phyloP scores from a whole-genome alignment of 768 basidiomycete species.

The Suillus variegatus region DNA sequence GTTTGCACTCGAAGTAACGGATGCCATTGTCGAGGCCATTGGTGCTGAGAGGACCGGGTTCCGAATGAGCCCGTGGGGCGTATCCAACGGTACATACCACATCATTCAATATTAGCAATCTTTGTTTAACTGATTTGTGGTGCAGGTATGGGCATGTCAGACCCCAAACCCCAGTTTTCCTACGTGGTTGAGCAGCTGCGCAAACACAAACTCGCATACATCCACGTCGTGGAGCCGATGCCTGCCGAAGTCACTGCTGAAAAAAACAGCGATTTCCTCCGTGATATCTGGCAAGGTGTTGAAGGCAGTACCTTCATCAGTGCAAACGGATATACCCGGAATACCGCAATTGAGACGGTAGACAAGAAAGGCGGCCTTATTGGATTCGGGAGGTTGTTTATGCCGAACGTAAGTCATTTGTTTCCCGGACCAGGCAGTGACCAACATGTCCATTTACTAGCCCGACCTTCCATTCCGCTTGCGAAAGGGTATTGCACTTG shows the following conservation, averaged over 20 bases:
- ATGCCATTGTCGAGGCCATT: slow-evolving; percentile 48
- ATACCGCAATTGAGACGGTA: too few species aligned
- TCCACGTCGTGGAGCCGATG: slow-evolving; percentile 50
- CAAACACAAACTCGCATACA: slow-evolving; percentile 46
- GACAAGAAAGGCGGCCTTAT: too few species aligned
- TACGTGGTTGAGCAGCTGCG: slow-evolving; percentile 46
- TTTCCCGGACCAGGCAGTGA: too few species aligned
- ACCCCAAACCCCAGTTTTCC: slow-evolving; percentile 32
- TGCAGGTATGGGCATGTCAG: slow-evolving; percentile 50
- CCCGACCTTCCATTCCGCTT: too few species aligned
- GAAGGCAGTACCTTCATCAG: slow-evolving; percentile 39
- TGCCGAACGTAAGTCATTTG: too few species aligned
- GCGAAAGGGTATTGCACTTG: too few species aligned
- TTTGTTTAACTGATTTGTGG: slow-evolving; percentile 4
- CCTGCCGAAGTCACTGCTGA: slow-evolving; percentile 14
- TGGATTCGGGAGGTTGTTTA: too few species aligned
- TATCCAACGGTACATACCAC: slow-evolving; percentile 30
- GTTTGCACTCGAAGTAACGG: too few species aligned
- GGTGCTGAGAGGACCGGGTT: slow-evolving; percentile 57
- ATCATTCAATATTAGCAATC: not conserved
- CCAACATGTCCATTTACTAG: too few species aligned
- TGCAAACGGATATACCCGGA: slow-evolving; percentile 23
- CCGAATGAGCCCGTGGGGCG: slow-evolving; percentile 58
- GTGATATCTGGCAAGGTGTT: slow-evolving; percentile 41
- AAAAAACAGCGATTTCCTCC: slow-evolving; percentile 43